A percentile compares a stretch with the other conserved stretches of the same genome.
These are phyloP conservation scores for Ceriops zippeliana DNA, from an alignment of 345 rosid species.

Conservation along the genomic window DNA sequence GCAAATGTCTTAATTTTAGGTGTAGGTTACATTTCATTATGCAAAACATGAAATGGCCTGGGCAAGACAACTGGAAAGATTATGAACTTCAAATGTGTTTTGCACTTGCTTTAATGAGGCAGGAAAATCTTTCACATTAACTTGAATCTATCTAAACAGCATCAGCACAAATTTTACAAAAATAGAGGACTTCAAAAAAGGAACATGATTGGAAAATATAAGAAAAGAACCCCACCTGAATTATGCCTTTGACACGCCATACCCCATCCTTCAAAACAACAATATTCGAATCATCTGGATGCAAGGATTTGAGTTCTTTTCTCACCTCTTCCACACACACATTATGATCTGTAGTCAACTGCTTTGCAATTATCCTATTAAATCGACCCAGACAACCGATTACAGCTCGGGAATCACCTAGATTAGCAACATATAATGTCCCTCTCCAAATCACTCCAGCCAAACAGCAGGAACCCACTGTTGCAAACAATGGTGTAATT, in stretches of 20 bases:
- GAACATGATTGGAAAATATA: neutral
- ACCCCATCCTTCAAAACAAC: constrained; percentile 81
- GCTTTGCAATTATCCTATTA: constrained; percentile 76
- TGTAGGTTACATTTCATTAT: neutral
- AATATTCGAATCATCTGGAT: constrained; percentile 81
- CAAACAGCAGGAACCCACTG: constrained; percentile 88
- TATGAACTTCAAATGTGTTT: neutral
- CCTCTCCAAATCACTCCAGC: constrained; percentile 88
- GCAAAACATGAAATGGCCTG: neutral
- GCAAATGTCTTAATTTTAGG: neutral
- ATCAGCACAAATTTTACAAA: neutral
- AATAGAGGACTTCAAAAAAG: neutral
- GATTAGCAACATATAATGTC: constrained; percentile 71
- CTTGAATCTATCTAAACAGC: neutral
- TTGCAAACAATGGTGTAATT: constrained; percentile 77
- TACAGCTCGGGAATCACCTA: constrained; percentile 96
- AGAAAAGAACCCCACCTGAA: constrained; percentile 58
- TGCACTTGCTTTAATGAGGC: neutral
- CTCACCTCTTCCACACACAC: constrained; percentile 87
- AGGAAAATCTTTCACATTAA: neutral
- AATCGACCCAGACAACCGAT: constrained; percentile 57
- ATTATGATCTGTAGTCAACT: constrained; percentile 79
- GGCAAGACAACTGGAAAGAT: neutral
- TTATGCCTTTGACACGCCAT: constrained; percentile 99
- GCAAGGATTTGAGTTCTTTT: constrained; percentile 74